Evolutionary conservation across 352 stramenopile species (phyloP).

Genomic region (Phytophthora megakarya): DNA sequence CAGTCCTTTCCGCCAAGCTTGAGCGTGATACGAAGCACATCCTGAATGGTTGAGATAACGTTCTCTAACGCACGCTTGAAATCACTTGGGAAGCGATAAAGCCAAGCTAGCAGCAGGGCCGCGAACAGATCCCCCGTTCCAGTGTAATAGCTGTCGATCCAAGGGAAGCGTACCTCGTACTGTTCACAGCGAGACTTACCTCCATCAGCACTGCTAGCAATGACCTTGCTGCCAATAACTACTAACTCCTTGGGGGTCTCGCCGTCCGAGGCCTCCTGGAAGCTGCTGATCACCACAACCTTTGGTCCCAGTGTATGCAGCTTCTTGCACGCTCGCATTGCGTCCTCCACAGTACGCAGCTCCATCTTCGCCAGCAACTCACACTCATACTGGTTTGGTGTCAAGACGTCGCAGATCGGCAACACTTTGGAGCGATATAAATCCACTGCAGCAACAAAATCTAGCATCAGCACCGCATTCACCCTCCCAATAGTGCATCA

Average conservation of each 20-base stretch:
- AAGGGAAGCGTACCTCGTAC: slow-evolving; percentile 79
- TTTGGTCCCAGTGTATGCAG: slow-evolving; percentile 72
- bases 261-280: slow-evolving; percentile 45
- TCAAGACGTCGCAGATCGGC: slow-evolving; percentile 84
- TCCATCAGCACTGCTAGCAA: slow-evolving; percentile 10
- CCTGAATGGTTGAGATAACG: slow-evolving; percentile 82
- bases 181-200: slow-evolving; percentile 52
- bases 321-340: slow-evolving; percentile 70
- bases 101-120: slow-evolving; percentile 81
- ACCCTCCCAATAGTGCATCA: neutral
- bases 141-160: slow-evolving; percentile 85
- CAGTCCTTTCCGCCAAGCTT: slow-evolving; percentile 66
- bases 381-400: slow-evolving; percentile 88
- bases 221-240: slow-evolving; percentile 71
- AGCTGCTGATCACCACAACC: slow-evolving; percentile 86
- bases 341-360: slow-evolving; percentile 67
- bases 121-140: slow-evolving; percentile 85
- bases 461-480: slow-evolving; percentile 1
- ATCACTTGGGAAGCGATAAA: slow-evolving; percentile 60
- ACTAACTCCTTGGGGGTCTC: slow-evolving; percentile 52
- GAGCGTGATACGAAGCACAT: slow-evolving; percentile 73
- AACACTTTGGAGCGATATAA: slow-evolving; percentile 80
- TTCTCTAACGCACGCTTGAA: slow-evolving; percentile 77
- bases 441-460: slow-evolving; percentile 52
- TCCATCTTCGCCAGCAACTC: slow-evolving; percentile 78